phyloP scores from a whole-genome alignment of 192 early-diverging fungal species.

The Podila epicladia region DNA sequence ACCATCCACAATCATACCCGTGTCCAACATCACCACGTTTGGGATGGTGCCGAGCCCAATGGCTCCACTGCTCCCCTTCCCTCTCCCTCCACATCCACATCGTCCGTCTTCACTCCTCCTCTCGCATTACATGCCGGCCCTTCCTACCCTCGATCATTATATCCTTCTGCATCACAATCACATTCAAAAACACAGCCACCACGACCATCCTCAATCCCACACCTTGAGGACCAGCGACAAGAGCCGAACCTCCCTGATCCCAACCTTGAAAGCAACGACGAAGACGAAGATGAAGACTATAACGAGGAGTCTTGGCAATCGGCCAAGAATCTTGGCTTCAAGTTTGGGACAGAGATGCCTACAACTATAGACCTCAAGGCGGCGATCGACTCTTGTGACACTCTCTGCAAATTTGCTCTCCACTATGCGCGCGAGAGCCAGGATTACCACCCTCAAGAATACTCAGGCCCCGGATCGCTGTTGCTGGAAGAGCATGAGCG shows the following conservation, averaged over 20 bases:
- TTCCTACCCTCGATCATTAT: too few species aligned
- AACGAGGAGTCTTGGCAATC: neutral
- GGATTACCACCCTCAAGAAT: neutral
- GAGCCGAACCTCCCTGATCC: neutral
- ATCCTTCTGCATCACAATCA: neutral
- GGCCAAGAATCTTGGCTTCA: slow-evolving; percentile 5
- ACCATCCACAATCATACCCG: neutral
- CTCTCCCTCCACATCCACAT: neutral
- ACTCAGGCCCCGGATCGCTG: neutral
- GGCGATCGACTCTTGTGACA: slow-evolving; percentile 36
- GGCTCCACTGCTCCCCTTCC: neutral
- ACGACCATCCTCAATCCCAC: neutral
- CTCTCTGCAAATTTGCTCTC: slow-evolving; percentile 30
- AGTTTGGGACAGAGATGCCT: slow-evolving; percentile 47
- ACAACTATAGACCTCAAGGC: slow-evolving; percentile 36
- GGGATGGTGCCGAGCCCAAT: neutral
- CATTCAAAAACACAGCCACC: neutral
- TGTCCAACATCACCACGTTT: too few species aligned
- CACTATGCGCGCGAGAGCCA: slow-evolving; percentile 12
- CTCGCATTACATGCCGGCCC: neutral
- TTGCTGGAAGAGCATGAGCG: slow-evolving; percentile 12
- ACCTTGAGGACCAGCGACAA: neutral
- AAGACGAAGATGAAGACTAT: neutral
- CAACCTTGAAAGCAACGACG: neutral
- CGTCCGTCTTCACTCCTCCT: neutral